Conservation (phyloP, 148 eudicot genomes). For the Hydrangea macrophylla region DNA sequence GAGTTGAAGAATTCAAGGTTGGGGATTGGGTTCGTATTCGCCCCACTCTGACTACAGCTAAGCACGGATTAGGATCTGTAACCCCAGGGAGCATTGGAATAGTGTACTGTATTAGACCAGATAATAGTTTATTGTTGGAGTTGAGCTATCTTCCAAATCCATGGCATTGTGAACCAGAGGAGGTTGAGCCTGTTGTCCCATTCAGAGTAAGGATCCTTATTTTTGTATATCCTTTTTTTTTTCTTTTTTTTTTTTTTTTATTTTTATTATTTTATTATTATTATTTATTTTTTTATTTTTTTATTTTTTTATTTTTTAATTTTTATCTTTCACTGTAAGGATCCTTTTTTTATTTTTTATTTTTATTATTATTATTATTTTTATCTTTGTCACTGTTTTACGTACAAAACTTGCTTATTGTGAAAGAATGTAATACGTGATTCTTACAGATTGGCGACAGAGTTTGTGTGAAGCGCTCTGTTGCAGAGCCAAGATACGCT, state of each 20-base stretch:
- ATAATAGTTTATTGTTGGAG: slow-evolving; percentile 78
- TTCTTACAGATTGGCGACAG: slow-evolving; percentile 75
- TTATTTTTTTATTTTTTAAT: background rate
- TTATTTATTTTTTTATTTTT: background rate
- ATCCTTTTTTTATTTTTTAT: background rate
- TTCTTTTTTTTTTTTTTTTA: background rate
- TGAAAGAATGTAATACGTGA: background rate
- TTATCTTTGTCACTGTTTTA: slow-evolving; percentile 15
- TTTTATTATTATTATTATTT: background rate
- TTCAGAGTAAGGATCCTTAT: slow-evolving; percentile 51
- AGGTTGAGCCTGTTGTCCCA: slow-evolving; percentile 93
- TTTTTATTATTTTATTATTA: background rate
- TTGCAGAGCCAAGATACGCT: slow-evolving; percentile 97
- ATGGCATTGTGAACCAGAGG: slow-evolving; percentile 99
- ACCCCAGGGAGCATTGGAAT: slow-evolving; percentile 98
- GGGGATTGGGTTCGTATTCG: slow-evolving; percentile 99
- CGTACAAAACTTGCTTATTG: too few relatives aligned
- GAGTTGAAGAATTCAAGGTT: slow-evolving; percentile 96
- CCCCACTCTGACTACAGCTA: slow-evolving; percentile 88
- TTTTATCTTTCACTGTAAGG: too few relatives aligned
- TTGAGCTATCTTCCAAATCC: slow-evolving; percentile 90
- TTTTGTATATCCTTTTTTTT: background rate
- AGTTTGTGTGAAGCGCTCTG: slow-evolving; percentile 93
- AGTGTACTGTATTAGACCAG: slow-evolving; percentile 91
- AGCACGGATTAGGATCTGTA: slow-evolving; percentile 92